Evolutionary conservation across 257 asterid species (phyloP).

Genomic region (Nicotiana noctiflora): DNA sequence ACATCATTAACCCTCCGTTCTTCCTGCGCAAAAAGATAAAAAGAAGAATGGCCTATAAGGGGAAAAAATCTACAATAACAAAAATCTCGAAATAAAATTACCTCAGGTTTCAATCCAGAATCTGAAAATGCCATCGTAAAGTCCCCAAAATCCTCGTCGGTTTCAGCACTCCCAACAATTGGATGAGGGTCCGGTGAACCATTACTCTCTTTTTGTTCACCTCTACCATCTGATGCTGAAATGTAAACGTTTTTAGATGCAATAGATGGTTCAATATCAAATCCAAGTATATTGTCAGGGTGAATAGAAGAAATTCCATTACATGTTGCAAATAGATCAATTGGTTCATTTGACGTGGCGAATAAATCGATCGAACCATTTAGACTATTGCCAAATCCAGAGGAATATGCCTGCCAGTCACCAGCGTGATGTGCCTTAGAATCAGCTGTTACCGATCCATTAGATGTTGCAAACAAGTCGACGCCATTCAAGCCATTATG

Average conservation of each 20-base stretch:
- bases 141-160: conserved; percentile 61
- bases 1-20: conserved; percentile 15
- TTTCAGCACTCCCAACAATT: conserved; percentile 28
- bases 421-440: background rate
- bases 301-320: conserved; percentile 29
- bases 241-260: conserved; percentile 23
- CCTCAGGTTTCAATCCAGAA: conserved; percentile 37
- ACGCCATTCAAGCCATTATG: conserved; percentile 21
- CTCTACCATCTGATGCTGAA: conserved; percentile 19
- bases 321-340: conserved; percentile 34
- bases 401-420: background rate
- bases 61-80: background rate
- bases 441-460: background rate
- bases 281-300: conserved; percentile 25
- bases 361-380: conserved; percentile 31
- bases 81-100: conserved; percentile 1
- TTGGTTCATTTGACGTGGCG: conserved; percentile 23
- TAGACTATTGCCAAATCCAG: conserved; percentile 16
- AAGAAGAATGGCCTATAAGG: conserved; percentile 6
- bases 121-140: conserved; percentile 48
- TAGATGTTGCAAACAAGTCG: conserved; percentile 8
- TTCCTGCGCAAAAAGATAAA: conserved; percentile 24
- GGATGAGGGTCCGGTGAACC: conserved; percentile 19
- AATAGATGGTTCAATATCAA: conserved; percentile 25
- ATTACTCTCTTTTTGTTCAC: conserved; percentile 22